These are phyloP conservation scores for Pachysolen tannophilus DNA, from an alignment of 805 yeast genomes.

Conservation along the genomic window DNA sequence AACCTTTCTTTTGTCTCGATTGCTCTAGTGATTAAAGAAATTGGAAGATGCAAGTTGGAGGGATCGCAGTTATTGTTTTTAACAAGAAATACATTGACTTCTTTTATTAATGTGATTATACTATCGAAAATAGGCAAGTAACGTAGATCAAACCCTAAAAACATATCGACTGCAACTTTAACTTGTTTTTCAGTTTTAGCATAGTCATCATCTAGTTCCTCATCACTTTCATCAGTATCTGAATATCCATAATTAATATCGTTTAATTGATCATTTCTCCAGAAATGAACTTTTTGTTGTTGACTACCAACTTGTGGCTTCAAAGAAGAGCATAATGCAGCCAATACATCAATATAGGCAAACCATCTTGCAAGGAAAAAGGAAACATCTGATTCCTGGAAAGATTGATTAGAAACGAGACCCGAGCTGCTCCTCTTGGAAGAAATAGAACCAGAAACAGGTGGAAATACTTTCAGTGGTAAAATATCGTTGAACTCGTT, in stretches of 20 bases:
- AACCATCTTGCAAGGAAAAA: conserved; percentile 63
- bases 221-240: not conserved
- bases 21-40: conserved; percentile 24
- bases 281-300: conserved; percentile 8
- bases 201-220: conserved; percentile 2
- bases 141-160: conserved; percentile 59
- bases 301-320: conserved; percentile 12
- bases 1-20: conserved; percentile 30
- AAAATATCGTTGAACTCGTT: too few relatives aligned
- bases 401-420: conserved; percentile 15
- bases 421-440: conserved; percentile 10
- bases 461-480: conserved; percentile 1
- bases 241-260: conserved; percentile 6
- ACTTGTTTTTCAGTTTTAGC: conserved; percentile 14
- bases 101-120: conserved; percentile 32
- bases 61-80: conserved; percentile 5
- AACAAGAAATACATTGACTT: conserved; percentile 12
- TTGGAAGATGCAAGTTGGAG: conserved; percentile 13
- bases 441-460: too few relatives aligned
- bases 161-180: conserved; percentile 44
- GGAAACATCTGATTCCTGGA: conserved; percentile 30
- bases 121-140: conserved; percentile 52
- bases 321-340: conserved; percentile 49
- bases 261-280: conserved; percentile 13
- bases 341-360: conserved; percentile 57